Evolutionary conservation across 2,329 filamentous ascomycete genomes (phyloP).

Genomic region (Decorospora gaudefroyi): DNA sequence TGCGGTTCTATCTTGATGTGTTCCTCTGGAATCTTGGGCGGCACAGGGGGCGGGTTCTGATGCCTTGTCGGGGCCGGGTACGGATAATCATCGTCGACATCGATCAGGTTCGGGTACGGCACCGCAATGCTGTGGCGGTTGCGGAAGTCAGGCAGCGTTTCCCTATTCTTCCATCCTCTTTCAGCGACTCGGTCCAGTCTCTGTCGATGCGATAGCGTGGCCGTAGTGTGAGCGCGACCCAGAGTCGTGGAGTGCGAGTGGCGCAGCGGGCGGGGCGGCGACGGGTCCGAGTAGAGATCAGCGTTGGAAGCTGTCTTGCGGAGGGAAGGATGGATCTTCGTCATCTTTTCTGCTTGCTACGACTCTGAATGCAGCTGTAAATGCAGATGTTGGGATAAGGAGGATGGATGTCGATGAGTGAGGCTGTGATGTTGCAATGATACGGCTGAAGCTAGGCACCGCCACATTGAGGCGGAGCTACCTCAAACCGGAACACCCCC

Average conservation of each 20-base stretch:
- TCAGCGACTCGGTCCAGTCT: constrained; percentile 23
- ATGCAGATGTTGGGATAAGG: neutral
- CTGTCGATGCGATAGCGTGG: constrained; percentile 31
- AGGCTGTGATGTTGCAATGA: constrained; percentile 6
- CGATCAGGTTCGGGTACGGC: constrained; percentile 38
- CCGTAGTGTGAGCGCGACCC: constrained; percentile 40
- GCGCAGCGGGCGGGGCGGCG: constrained; percentile 35
- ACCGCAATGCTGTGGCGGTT: constrained; percentile 40
- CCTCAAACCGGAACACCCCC: constrained; percentile 14
- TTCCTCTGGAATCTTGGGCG: constrained; percentile 44
- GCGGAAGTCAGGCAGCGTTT: constrained; percentile 14
- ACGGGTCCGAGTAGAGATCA: constrained; percentile 46
- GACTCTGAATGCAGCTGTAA: neutral
- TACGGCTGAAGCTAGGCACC: constrained; percentile 10
- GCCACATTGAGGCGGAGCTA: constrained; percentile 20
- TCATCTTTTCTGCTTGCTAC: constrained; percentile 32
- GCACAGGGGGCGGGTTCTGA: constrained; percentile 45
- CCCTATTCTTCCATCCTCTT: constrained; percentile 13
- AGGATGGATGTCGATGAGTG: constrained; percentile 3
- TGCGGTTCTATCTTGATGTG: constrained; percentile 6
- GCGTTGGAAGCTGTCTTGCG: constrained; percentile 45
- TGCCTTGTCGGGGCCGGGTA: constrained; percentile 21
- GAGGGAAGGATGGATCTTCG: constrained; percentile 45
- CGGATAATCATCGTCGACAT: constrained; percentile 38
- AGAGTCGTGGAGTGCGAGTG: constrained; percentile 35